These are phyloP conservation scores for Sugiyamaella xylanicola DNA, from an alignment of 1,139 yeast species.

Conservation along the genomic window DNA sequence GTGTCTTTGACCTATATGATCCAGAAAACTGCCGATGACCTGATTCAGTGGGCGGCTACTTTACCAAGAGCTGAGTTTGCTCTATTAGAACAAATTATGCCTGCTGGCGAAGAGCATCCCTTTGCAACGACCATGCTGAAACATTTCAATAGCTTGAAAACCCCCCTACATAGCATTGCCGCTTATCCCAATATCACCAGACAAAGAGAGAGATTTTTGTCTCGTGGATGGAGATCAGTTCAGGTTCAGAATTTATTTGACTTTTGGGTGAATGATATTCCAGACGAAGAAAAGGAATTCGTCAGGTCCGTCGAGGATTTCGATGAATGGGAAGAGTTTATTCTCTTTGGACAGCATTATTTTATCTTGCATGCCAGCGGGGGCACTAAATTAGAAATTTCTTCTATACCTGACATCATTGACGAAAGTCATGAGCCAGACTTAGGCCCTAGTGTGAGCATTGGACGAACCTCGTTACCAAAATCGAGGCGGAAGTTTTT, in stretches of 20 bases:
- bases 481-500: conserved; percentile 49
- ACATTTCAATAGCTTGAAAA: conserved; percentile 67
- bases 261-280: conserved; percentile 57
- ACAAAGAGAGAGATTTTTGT: conserved; percentile 55
- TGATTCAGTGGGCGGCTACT: conserved; percentile 54
- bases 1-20: conserved; percentile 83
- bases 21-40: conserved; percentile 64
- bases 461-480: conserved; percentile 17
- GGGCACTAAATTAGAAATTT: not conserved
- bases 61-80: conserved; percentile 61
- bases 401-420: not conserved
- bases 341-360: conserved; percentile 76
- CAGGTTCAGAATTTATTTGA: conserved; percentile 59
- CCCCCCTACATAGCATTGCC: conserved; percentile 70
- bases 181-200: conserved; percentile 55
- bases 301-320: conserved; percentile 64
- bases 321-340: conserved; percentile 85
- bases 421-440: not conserved
- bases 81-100: conserved; percentile 71
- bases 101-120: conserved; percentile 62
- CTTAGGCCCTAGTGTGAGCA: conserved; percentile 28
- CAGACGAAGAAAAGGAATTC: conserved; percentile 45
- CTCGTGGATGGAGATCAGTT: conserved; percentile 51
- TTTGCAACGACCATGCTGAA: conserved; percentile 75
- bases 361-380: conserved; percentile 65